phyloP scores from a whole-genome alignment of 768 basidiomycete species.

The Macrolepiota dolichaula region DNA sequence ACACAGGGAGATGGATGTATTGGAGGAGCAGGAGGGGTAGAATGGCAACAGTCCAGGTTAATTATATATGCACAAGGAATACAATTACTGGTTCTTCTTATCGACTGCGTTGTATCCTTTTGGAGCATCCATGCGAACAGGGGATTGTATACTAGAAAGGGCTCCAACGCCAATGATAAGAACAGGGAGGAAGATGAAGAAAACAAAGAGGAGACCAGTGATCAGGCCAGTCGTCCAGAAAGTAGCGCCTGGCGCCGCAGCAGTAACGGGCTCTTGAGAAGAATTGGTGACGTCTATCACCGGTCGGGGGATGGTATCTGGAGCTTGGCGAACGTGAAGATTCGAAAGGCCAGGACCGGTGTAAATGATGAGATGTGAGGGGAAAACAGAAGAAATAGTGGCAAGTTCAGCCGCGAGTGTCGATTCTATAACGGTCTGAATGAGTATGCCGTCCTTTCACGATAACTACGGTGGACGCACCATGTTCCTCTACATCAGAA shows the following conservation, averaged over 20 bases:
- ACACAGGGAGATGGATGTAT: background rate
- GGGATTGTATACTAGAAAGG: constrained; percentile 71
- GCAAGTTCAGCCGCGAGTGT: constrained; percentile 48
- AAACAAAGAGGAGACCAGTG: constrained; percentile 53
- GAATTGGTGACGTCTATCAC: constrained; percentile 45
- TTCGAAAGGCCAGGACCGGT: constrained; percentile 44
- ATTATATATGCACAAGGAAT: background rate
- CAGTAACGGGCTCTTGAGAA: background rate
- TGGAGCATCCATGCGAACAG: constrained; percentile 57
- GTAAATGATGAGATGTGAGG: constrained; percentile 65
- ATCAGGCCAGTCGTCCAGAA: constrained; percentile 71
- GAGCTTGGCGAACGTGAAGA: constrained; percentile 32
- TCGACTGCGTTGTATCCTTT: constrained; percentile 67
- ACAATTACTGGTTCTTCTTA: constrained; percentile 67
- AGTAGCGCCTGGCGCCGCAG: background rate
- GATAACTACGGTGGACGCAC: constrained; percentile 33
- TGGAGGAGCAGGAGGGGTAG: background rate
- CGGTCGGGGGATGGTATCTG: constrained; percentile 13
- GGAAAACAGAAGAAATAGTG: constrained; percentile 42
- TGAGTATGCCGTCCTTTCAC: background rate
- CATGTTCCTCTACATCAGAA: constrained; percentile 46
- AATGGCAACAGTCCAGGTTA: background rate
- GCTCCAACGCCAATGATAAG: constrained; percentile 62
- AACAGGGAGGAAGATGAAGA: constrained; percentile 69
- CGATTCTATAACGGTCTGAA: constrained; percentile 30